A percentile compares a stretch with the other conserved stretches of the same genome.
These are phyloP conservation scores for Globisporangium ultimum DNA, from an alignment of 352 stramenopile genomes.

Conservation along the genomic window DNA sequence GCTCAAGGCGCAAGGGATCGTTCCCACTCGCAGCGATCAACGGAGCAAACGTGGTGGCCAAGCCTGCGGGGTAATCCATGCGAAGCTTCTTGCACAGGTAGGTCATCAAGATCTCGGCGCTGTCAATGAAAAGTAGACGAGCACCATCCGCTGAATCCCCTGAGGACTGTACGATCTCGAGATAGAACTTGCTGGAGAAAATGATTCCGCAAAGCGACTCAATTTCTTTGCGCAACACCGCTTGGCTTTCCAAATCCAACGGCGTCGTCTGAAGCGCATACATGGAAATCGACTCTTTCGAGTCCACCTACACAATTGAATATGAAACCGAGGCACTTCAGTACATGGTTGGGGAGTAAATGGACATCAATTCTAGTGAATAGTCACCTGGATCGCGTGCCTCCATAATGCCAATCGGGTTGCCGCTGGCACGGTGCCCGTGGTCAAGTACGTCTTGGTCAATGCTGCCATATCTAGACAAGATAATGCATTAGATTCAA, in stretches of 20 bases:
- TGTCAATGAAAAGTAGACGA: conserved; percentile 74
- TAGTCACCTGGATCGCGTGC: conserved; percentile 30
- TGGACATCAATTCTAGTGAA: too few relatives aligned
- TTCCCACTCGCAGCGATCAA: conserved; percentile 54
- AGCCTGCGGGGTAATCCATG: conserved; percentile 47
- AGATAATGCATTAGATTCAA: neutral
- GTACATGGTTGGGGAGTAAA: conserved; percentile 9
- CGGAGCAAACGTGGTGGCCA: conserved; percentile 55
- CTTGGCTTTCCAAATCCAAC: conserved; percentile 48
- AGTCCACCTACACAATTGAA: conserved; percentile 9
- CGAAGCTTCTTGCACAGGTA: conserved; percentile 61
- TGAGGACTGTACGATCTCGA: conserved; percentile 24
- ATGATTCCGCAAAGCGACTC: conserved; percentile 59
- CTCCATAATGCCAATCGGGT: conserved; percentile 58
- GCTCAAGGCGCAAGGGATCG: conserved; percentile 63
- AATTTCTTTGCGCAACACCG: conserved; percentile 61
- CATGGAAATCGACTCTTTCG: conserved; percentile 56
- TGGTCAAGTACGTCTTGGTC: conserved; percentile 31
- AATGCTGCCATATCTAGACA: conserved; percentile 31
- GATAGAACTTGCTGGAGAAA: conserved; percentile 56
- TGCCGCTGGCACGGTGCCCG: conserved; percentile 28
- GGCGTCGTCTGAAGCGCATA: conserved; percentile 68
- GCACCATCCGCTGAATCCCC: conserved; percentile 41
- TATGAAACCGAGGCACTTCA: neutral
- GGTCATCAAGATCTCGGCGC: conserved; percentile 65